phyloP scores from a whole-genome alignment of 306 rosid genomes.

The Corylus americana region DNA sequence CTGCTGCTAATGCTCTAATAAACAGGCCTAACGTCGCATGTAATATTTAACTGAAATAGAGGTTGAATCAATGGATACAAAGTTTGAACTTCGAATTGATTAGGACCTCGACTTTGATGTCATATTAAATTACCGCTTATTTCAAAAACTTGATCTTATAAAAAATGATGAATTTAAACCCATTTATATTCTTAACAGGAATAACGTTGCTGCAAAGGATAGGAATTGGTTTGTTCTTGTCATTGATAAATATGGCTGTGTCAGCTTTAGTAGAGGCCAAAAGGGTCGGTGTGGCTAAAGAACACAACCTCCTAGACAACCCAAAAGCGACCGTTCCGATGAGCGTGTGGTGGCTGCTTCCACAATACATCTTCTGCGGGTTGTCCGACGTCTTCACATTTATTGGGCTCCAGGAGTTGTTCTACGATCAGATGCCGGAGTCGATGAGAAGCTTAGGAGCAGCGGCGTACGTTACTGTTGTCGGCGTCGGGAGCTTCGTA shows the following conservation, averaged over 20 bases:
- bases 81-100: too few species aligned
- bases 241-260: constrained; percentile 15
- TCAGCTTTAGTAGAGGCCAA: constrained; percentile 36
- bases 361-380: constrained; percentile 39
- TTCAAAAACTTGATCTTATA: too few species aligned
- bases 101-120: too few species aligned
- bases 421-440: constrained; percentile 49
- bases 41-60: too few species aligned
- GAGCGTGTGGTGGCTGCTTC: constrained; percentile 53
- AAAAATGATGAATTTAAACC: too few species aligned
- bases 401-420: constrained; percentile 42
- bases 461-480: constrained; percentile 23
- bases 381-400: constrained; percentile 27
- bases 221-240: constrained; percentile 31
- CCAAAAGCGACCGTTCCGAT: constrained; percentile 42
- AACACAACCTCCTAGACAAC: constrained; percentile 28
- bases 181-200: too few species aligned
- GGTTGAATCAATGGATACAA: too few species aligned
- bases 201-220: constrained; percentile 43
- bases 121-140: too few species aligned
- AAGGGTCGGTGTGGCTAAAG: constrained; percentile 24
- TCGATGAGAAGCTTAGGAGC: constrained; percentile 47
- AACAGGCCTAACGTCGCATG: too few species aligned
- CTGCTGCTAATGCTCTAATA: too few species aligned
- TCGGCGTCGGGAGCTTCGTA: constrained; percentile 35